Evolutionary conservation across 148 eudicot species (phyloP).

Genomic region (Camellia granthamiana): DNA sequence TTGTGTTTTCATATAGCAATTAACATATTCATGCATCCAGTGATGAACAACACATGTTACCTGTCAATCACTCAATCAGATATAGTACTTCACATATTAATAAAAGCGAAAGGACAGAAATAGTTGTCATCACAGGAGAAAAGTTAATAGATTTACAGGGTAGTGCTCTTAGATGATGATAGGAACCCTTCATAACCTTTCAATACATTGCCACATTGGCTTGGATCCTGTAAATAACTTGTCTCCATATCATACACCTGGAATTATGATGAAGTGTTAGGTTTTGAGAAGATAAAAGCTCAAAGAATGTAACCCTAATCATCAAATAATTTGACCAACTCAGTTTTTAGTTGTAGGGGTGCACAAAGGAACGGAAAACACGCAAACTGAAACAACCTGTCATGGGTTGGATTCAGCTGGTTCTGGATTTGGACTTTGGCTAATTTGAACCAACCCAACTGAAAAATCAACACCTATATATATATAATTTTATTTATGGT

Average conservation of each 20-base stretch:
- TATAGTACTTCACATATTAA: constrained; percentile 3
- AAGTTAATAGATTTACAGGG: constrained; percentile 44
- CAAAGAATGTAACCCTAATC: not conserved
- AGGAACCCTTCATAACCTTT: constrained; percentile 95
- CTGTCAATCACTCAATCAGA: not conserved
- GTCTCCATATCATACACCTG: constrained; percentile 99
- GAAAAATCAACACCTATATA: no score
- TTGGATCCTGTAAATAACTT: constrained; percentile 84
- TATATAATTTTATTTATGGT: no score
- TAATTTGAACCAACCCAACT: no score
- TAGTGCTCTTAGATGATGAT: constrained; percentile 82
- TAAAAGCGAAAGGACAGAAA: not conserved
- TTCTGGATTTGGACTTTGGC: no score
- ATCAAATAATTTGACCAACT: not conserved
- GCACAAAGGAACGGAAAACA: no score
- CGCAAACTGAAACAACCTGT: no score
- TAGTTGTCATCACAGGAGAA: not conserved
- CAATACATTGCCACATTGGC: constrained; percentile 89
- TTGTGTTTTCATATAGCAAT: not conserved
- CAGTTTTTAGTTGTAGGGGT: no score
- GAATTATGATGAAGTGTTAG: constrained; percentile 9
- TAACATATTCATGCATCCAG: not conserved
- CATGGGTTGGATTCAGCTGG: no score
- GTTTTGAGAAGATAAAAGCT: no score
- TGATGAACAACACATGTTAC: not conserved